Evolutionary conservation across 441 rosid species (phyloP).

Genomic region (Hura crepitans): DNA sequence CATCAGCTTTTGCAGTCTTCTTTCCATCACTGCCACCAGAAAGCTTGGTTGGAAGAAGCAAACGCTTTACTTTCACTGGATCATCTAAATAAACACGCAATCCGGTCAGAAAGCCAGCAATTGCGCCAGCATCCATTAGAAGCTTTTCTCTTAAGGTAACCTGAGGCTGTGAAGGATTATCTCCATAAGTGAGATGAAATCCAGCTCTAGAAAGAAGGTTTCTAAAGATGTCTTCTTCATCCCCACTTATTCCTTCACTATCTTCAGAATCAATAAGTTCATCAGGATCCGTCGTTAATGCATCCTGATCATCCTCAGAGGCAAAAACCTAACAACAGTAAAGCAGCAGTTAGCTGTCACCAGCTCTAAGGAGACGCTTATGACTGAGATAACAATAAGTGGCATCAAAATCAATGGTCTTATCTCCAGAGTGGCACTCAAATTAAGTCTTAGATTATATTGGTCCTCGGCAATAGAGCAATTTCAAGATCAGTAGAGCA

Average conservation of each 20-base stretch:
- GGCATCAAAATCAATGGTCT: slow-evolving; percentile 1
- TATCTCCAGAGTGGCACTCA: slow-evolving; percentile 5
- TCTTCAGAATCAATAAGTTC: slow-evolving; percentile 97
- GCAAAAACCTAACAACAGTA: slow-evolving; percentile 68
- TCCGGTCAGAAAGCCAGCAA: slow-evolving; percentile 95
- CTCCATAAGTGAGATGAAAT: slow-evolving; percentile 88
- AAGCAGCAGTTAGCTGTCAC: not conserved
- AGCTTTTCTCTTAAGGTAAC: slow-evolving; percentile 95
- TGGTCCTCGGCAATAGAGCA: not conserved
- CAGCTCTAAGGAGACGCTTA: not conserved
- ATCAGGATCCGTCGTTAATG: slow-evolving; percentile 97
- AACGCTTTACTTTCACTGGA: slow-evolving; percentile 92
- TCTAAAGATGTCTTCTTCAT: slow-evolving; percentile 90
- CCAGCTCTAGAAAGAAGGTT: slow-evolving; percentile 97
- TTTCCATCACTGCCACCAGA: slow-evolving; percentile 67
- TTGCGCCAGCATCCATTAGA: slow-evolving; percentile 98
- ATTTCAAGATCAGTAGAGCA: not conserved
- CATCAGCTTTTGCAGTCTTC: slow-evolving; percentile 61
- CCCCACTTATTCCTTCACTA: slow-evolving; percentile 92
- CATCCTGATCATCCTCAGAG: slow-evolving; percentile 97
- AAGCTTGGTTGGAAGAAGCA: slow-evolving; percentile 94
- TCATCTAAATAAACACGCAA: slow-evolving; percentile 96
- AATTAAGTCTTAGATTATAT: not conserved
- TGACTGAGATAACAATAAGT: not conserved
- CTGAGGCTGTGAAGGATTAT: slow-evolving; percentile 88